Evolutionary conservation across 352 stramenopile genomes (phyloP).

Genomic region (Phytophthora sp.): DNA sequence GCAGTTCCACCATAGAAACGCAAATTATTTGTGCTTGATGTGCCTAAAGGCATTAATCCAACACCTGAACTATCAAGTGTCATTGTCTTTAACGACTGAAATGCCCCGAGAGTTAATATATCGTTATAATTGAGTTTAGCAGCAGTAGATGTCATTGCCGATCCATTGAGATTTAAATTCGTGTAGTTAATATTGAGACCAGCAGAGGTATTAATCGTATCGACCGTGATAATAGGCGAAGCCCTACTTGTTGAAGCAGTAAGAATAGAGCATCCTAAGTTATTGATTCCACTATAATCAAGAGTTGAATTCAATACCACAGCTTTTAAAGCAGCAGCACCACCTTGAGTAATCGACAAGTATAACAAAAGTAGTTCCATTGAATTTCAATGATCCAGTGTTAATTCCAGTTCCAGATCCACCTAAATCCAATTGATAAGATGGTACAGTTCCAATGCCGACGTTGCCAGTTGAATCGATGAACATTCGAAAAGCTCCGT

Average conservation of each 20-base stretch:
- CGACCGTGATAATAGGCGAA: background rate
- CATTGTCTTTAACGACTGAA: conserved; percentile 18
- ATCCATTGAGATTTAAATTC: no score
- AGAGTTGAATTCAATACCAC: no score
- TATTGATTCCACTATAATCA: no score
- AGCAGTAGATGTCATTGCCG: no score
- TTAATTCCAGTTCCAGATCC: background rate
- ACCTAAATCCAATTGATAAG: background rate
- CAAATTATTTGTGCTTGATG: conserved; percentile 5
- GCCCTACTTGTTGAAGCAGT: no score
- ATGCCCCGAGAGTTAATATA: conserved; percentile 1
- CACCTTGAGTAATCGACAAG: no score
- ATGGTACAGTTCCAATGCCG: background rate
- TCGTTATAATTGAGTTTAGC: no score
- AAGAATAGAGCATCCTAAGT: no score
- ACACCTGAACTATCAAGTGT: conserved; percentile 11
- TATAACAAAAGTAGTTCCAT: no score
- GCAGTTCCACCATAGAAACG: conserved; percentile 10
- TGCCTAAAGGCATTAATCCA: conserved; percentile 3
- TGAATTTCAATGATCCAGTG: background rate
- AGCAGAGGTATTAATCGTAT: no score
- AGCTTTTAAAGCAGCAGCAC: no score
- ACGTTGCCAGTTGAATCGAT: background rate
- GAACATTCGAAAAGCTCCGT: background rate
- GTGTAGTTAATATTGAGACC: no score